Evolutionary conservation across 169 alveolate genomes (phyloP).

Genomic region (Plasmodium sp.): DNA sequence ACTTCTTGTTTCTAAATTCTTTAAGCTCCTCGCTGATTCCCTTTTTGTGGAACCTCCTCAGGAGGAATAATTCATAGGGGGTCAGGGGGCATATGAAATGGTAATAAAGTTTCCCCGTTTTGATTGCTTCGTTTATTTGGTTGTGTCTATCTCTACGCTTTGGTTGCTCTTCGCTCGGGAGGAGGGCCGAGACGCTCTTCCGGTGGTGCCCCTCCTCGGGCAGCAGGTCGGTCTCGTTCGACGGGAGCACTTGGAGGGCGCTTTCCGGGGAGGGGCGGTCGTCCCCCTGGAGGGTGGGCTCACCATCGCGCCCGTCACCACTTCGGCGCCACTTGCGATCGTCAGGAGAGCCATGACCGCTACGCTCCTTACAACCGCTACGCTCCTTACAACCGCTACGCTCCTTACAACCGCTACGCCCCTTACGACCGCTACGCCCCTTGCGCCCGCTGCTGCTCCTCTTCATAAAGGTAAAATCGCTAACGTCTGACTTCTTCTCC

Average conservation of each 20-base stretch:
- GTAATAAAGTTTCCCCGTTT: slow-evolving; percentile 16
- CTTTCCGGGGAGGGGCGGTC: no score
- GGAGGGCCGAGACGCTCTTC: neutral
- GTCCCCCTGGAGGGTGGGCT: neutral
- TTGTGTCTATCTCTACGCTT: neutral
- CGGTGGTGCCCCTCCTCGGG: neutral
- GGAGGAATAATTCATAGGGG: slow-evolving; percentile 57
- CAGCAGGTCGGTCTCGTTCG: neutral
- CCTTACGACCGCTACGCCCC: neutral
- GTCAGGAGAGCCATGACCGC: neutral
- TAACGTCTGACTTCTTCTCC: slow-evolving; percentile 8
- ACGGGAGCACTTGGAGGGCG: neutral
- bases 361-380: neutral
- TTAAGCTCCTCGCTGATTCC: slow-evolving; percentile 48
- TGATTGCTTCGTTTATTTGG: neutral
- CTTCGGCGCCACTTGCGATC: no score
- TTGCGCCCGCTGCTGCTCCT: neutral
- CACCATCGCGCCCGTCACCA: neutral
- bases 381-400: no score
- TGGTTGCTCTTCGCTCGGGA: neutral
- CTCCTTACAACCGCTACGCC: no score
- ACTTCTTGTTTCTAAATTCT: slow-evolving; percentile 31
- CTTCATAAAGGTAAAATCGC: slow-evolving; percentile 19
- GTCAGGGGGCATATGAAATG: slow-evolving; percentile 37
- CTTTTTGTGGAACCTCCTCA: slow-evolving; percentile 7